A percentile compares a stretch with the other conserved stretches of the same genome.
Evolutionary conservation across 345 rosid species (phyloP).

Genomic region (Reutealis trisperma): DNA sequence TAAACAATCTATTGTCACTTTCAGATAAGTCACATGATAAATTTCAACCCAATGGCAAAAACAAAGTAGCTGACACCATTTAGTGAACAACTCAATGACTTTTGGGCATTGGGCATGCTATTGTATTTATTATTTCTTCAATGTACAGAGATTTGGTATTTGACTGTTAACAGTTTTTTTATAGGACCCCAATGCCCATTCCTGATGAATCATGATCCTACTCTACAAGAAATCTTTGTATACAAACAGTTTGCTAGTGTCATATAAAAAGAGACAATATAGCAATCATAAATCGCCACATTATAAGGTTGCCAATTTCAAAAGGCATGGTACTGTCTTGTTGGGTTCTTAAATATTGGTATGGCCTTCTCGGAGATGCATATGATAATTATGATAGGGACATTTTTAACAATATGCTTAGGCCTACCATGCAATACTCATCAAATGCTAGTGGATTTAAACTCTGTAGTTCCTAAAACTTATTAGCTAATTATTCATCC

Average conservation of each 20-base stretch:
- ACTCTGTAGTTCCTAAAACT: too few relatives aligned
- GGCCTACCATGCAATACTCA: too few relatives aligned
- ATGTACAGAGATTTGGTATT: slow-evolving; percentile 29
- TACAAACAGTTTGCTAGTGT: background rate
- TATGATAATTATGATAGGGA: background rate
- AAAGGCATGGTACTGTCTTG: background rate
- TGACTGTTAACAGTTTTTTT: slow-evolving; percentile 8
- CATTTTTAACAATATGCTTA: background rate
- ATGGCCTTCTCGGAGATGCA: slow-evolving; percentile 5
- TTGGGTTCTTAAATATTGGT: background rate
- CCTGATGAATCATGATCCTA: background rate
- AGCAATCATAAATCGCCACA: slow-evolving; percentile 9
- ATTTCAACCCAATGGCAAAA: background rate
- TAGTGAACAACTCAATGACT: slow-evolving; percentile 1
- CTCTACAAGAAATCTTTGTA: background rate
- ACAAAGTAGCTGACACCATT: slow-evolving; percentile 18
- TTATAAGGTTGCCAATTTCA: background rate
- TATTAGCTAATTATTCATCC: too few relatives aligned
- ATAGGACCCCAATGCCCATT: slow-evolving; percentile 28
- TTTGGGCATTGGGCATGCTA: background rate
- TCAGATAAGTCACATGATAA: slow-evolving; percentile 5
- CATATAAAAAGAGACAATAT: slow-evolving; percentile 15
- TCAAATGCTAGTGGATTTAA: too few relatives aligned
- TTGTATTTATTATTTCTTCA: too few relatives aligned
- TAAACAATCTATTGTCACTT: background rate